phyloP scores from a whole-genome alignment of 2,329 filamentous ascomycete genomes.

The Calonectria ilicicola region DNA sequence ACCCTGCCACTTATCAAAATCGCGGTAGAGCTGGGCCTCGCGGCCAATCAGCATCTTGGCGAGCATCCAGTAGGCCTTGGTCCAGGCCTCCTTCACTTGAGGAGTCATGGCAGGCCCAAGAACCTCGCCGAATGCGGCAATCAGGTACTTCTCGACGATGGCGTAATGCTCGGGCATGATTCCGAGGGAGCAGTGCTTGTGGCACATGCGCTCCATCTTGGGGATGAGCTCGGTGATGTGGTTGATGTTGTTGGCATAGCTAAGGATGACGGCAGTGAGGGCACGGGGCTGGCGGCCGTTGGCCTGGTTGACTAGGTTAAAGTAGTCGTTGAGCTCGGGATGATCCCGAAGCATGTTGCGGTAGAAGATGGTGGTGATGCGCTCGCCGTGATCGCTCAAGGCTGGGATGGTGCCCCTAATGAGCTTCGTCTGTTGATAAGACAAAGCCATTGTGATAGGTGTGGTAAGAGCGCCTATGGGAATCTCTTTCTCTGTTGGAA shows the following conservation, averaged over 20 bases:
- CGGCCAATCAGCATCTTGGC: conserved; percentile 78
- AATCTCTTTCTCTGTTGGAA: neutral
- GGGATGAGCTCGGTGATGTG: conserved; percentile 66
- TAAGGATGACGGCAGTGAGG: conserved; percentile 65
- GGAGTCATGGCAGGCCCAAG: conserved; percentile 74
- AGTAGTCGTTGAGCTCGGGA: conserved; percentile 76
- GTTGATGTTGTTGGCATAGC: conserved; percentile 79
- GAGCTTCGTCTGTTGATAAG: conserved; percentile 68
- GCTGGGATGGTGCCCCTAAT: conserved; percentile 79
- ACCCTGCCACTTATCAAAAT: conserved; percentile 71
- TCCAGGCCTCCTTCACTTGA: conserved; percentile 76
- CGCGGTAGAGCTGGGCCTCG: conserved; percentile 72
- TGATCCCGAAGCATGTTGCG: conserved; percentile 73
- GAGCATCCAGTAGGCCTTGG: conserved; percentile 78
- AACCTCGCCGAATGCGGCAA: conserved; percentile 75
- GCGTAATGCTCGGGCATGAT: conserved; percentile 77
- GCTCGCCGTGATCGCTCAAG: conserved; percentile 74
- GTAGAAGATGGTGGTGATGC: conserved; percentile 81
- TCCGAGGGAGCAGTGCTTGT: conserved; percentile 80
- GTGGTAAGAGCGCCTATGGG: conserved; percentile 33
- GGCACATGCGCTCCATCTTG: conserved; percentile 69
- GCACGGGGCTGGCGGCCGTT: conserved; percentile 51
- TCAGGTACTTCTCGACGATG: conserved; percentile 76
- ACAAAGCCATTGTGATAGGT: conserved; percentile 53
- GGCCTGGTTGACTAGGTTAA: conserved; percentile 65